A percentile compares a stretch with the other conserved stretches of the same genome.
phyloP scores from a whole-genome alignment of 805 yeast species.

The Candida vartiovaarae region DNA sequence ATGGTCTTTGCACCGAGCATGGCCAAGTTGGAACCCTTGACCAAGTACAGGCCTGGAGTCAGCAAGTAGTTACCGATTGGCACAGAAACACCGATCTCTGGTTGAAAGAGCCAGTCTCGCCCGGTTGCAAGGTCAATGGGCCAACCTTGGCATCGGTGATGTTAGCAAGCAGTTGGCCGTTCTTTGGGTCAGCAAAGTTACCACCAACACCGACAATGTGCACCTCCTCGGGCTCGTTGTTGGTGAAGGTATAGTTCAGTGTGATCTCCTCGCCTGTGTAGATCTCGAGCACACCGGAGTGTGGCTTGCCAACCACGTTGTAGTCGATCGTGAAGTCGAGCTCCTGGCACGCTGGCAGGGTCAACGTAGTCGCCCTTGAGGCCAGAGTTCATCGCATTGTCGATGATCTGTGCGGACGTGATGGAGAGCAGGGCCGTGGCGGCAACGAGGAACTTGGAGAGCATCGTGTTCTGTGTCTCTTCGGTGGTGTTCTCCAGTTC shows the following conservation, averaged over 20 bases:
- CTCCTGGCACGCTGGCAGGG: conserved; percentile 24
- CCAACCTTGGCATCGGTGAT: conserved; percentile 60
- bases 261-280: conserved; percentile 48
- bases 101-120: conserved; percentile 40
- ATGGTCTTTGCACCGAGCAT: conserved; percentile 52
- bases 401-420: conserved; percentile 12
- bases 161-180: conserved; percentile 47
- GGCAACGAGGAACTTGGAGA: conserved; percentile 6
- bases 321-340: conserved; percentile 44
- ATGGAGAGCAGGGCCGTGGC: conserved; percentile 9
- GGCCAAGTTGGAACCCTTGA: conserved; percentile 42
- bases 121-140: conserved; percentile 46
- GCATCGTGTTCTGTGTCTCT: conserved; percentile 1
- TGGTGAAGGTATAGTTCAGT: conserved; percentile 44
- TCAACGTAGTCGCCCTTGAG: conserved; percentile 15
- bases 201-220: conserved; percentile 68
- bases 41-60: conserved; percentile 52
- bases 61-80: conserved; percentile 50
- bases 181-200: conserved; percentile 45
- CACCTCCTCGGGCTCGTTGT: conserved; percentile 44
- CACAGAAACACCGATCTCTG: conserved; percentile 58
- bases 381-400: conserved; percentile 12
- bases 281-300: conserved; percentile 28
- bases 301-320: conserved; percentile 38
- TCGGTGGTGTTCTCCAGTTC: not conserved